Evolutionary conservation across 2,329 filamentous ascomycete species (phyloP).

Genomic region (Sporothrix brunneoviolacea): DNA sequence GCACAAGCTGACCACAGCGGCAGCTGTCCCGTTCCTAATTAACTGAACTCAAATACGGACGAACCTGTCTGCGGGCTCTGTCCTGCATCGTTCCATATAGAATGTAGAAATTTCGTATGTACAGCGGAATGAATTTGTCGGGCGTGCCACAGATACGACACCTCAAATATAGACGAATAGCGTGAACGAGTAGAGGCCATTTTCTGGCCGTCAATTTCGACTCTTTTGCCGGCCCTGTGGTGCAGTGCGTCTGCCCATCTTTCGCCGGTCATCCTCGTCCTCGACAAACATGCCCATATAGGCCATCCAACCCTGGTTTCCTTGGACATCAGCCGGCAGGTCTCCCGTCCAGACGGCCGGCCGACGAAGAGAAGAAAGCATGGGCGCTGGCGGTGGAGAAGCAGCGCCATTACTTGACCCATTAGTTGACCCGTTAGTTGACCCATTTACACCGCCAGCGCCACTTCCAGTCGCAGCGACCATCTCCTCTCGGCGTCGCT

Average conservation of each 20-base stretch:
- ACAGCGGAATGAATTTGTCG: too few relatives aligned
- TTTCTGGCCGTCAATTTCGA: not conserved
- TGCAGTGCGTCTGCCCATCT: not conserved
- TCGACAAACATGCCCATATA: slow-evolving; percentile 7
- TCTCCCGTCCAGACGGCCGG: slow-evolving; percentile 4
- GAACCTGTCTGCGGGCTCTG: too few relatives aligned
- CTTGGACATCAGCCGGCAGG: slow-evolving; percentile 6
- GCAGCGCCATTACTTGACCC: not conserved
- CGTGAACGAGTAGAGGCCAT: not conserved
- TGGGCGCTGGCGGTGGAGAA: not conserved
- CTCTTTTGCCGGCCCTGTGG: not conserved
- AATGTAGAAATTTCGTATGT: too few relatives aligned
- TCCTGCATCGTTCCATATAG: too few relatives aligned
- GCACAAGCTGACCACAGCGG: too few relatives aligned
- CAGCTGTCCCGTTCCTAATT: too few relatives aligned
- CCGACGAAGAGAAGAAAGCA: not conserved
- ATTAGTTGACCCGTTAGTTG: not conserved
- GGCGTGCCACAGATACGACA: too few relatives aligned
- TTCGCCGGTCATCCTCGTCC: slow-evolving; percentile 5
- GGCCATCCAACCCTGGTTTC: slow-evolving; percentile 11
- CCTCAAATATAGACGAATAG: too few relatives aligned
- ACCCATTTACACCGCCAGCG: not conserved
- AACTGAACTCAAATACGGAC: too few relatives aligned
- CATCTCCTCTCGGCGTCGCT: not conserved
- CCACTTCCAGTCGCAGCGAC: not conserved